A percentile compares a stretch with the other conserved stretches of the same genome.
Evolutionary conservation across 2,329 filamentous ascomycete species (phyloP).

Genomic region (Bretziella fagacearum): DNA sequence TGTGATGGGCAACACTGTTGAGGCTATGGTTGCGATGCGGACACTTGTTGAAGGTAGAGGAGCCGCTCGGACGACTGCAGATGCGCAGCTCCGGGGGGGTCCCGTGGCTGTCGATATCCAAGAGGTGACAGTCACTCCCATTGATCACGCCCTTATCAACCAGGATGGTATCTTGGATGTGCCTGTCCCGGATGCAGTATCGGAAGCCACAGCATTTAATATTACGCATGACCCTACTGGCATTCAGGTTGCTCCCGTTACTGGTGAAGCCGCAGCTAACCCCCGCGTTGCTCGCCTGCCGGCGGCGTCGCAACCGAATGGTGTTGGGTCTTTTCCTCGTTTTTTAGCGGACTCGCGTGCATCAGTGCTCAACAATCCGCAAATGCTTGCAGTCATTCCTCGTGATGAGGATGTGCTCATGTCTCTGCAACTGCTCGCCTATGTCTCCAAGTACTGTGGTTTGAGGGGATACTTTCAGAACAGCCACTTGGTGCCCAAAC

Average conservation of each 20-base stretch:
- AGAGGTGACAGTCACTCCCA: slow-evolving; percentile 41
- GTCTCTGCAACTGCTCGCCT: slow-evolving; percentile 90
- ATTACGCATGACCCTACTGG: slow-evolving; percentile 77
- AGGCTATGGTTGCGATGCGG: slow-evolving; percentile 21
- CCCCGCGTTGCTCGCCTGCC: slow-evolving; percentile 10
- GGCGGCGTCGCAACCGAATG: slow-evolving; percentile 10
- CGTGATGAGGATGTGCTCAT: slow-evolving; percentile 95
- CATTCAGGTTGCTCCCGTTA: slow-evolving; percentile 59
- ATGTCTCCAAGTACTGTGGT: slow-evolving; percentile 97
- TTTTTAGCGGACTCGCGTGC: slow-evolving; percentile 54
- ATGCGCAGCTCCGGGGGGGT: slow-evolving; percentile 69
- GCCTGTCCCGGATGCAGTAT: slow-evolving; percentile 57
- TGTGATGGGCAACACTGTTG: slow-evolving; percentile 63
- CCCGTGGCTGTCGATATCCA: slow-evolving; percentile 69
- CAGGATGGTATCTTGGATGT: slow-evolving; percentile 42
- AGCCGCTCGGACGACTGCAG: slow-evolving; percentile 19
- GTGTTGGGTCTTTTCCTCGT: slow-evolving; percentile 55
- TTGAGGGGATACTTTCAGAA: slow-evolving; percentile 88
- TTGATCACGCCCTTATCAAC: slow-evolving; percentile 45
- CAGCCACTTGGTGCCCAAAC: slow-evolving; percentile 79
- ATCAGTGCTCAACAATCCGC: slow-evolving; percentile 48
- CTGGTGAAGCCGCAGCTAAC: slow-evolving; percentile 48
- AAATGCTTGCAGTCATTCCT: slow-evolving; percentile 78
- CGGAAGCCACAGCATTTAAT: slow-evolving; percentile 81
- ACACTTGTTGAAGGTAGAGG: background rate